phyloP scores from a whole-genome alignment of 352 stramenopile species.

The Phytophthora nicotianae region DNA sequence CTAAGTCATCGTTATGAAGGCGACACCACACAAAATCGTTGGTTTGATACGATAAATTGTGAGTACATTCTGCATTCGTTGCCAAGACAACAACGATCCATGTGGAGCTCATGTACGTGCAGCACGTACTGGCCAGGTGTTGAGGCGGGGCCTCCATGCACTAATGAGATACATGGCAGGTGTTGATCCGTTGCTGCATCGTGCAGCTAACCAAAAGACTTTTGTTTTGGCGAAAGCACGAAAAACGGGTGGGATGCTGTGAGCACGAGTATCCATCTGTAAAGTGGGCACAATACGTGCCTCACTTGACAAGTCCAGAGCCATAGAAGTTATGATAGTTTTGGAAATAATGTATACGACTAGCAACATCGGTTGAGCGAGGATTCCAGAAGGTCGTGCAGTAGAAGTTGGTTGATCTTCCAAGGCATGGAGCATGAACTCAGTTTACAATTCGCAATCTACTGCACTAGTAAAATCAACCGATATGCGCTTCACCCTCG shows the following conservation, averaged over 20 bases:
- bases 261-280: neutral
- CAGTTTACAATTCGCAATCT: neutral
- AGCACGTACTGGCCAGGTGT: constrained; percentile 8
- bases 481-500: constrained; percentile 29
- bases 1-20: no score
- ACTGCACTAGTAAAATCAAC: neutral
- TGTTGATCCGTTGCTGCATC: neutral
- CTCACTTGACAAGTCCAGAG: neutral
- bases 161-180: neutral
- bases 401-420: neutral
- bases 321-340: neutral
- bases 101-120: constrained; percentile 9
- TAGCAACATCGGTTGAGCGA: neutral
- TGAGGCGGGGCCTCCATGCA: constrained; percentile 1
- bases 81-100: neutral
- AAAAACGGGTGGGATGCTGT: no score
- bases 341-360: neutral
- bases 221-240: no score
- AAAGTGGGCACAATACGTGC: neutral
- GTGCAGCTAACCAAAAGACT: neutral
- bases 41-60: no score
- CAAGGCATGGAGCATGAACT: neutral
- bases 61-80: no score
- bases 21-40: no score
- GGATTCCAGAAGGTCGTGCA: neutral